Evolutionary conservation across 495 filamentous ascomycete genomes (phyloP), one percentile per base, ranked within the genome.

Genomic region (Penicillium fimorum): DNA sequence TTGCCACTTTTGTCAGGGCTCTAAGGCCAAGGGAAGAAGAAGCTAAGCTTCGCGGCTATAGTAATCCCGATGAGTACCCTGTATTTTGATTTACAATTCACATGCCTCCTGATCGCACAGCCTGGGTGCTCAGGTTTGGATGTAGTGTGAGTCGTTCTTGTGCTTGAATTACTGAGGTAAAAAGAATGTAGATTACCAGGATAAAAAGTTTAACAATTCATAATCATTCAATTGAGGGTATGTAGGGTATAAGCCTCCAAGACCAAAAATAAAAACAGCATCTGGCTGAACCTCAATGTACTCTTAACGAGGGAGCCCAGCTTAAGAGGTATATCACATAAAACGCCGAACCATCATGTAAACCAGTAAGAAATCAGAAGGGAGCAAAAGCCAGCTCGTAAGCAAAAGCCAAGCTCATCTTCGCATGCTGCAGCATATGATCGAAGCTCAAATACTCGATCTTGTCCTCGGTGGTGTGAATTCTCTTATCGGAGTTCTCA

Each of bases 401-500:
- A 13, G 85, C 92, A 63, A 97, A 84, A 1, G 86, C 90, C 49
- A 97, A 75, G 24, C 91, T 96, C 82, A 99, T 79, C 71, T 87
- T 88, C 1, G 92, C 94, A 70, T 99, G 94, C 75, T 99, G 89
- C 51, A 96, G 79, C 94, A 99, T 99, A 70, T 99, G 94, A 67
- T 95, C 89, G 66, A 97, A 97, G 66, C 86, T 91, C 54, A 99
- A 76, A 60, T 89, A 90, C 67, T 94, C 83, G 62, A 97, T 88
- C 68, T 81, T 79, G 70, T 99, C 94, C 47, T 95, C 89, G 2
- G 90, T 90, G 22, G 87, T 87, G 72, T 97, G 95, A 63, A 98
- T 96, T 60, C 91, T 85, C 70, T 90, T 84, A 69, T 96, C 89
- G 27, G 83, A 89, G 64, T 94, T 83, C 70, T 87, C 83, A 63